Base-by-base conservation (phyloP, 208 protist genomes). In the Crithidia mellificae region DNA sequence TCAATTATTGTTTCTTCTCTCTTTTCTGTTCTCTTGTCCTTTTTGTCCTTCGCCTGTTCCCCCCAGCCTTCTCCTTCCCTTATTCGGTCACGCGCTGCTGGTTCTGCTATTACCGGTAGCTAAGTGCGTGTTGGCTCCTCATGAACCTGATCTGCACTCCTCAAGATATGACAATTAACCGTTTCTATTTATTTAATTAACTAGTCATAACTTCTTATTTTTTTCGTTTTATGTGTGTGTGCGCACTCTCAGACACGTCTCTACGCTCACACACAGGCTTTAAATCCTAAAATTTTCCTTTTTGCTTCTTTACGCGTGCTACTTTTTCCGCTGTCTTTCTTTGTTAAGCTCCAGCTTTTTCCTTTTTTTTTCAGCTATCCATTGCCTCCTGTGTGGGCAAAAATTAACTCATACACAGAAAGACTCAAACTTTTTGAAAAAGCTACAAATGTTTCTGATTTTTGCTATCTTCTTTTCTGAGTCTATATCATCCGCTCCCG, bases 81-180 rank as follows among this genome's bases (percentile, higher is more conserved):
- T 54, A 54, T 36, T 36, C 50, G 17, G 22, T 54, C 50, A 54
- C 2, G 20, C n/a, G 19, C 53, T 22, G 41, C 20, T 22, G 32
- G 53, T 44, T 29, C 11, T 43, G 51, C 29, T 63, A 34, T 61
- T 38, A 24, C 49, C 1, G 32, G n/a, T 51, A 54, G 65, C 32
- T 17, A 36, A 63, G 27, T 41, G 17, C 36, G 36, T 25, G 17
- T 19, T 46, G 29, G 56, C 14, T 58, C 44, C 46, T 49, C 46
- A 29, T 51, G 46, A 51, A 27, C 46, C 22, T 20, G 8, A 51
- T 27, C 22, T 27, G 46, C 22, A 27, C 46, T 27, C 14, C 46
- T 51, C 46, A 8, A 51, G n/a, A n/a, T n/a, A n/a, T n/a, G n/a
- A n/a, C 20, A 46, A 46, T 5, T 6, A 46, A 46, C 8, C 15